Evolutionary conservation across 495 filamentous ascomycete species (phyloP).

Genomic region (Penicillium samsonianum): DNA sequence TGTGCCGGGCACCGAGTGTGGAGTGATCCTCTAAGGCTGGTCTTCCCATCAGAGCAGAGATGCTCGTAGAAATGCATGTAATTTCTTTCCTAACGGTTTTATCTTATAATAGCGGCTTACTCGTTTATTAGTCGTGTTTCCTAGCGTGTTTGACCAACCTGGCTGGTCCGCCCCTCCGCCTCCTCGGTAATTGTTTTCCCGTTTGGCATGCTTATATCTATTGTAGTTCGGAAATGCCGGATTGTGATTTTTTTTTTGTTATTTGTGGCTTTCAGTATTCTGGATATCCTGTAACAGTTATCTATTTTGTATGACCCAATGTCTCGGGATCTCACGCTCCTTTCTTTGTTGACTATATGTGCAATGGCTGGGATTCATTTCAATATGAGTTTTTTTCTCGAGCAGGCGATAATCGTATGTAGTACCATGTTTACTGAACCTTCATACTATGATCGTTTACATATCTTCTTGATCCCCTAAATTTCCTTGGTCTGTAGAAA

Average conservation of each 20-base stretch:
- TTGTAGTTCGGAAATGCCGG: not conserved
- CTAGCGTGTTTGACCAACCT: not conserved
- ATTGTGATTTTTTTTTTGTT: not conserved
- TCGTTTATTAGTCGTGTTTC: not conserved
- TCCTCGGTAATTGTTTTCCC: not conserved
- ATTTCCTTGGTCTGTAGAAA: not conserved
- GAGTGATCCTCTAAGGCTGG: not conserved
- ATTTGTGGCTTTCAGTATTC: not conserved
- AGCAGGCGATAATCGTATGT: not conserved
- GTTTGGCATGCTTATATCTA: not conserved
- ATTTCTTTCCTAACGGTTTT: not conserved
- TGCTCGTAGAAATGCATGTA: not conserved
- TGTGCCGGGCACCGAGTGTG: not conserved
- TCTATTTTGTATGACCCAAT: not conserved
- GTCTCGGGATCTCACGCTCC: not conserved
- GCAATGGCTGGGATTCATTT: not conserved
- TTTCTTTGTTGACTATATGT: not conserved
- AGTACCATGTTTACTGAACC: not conserved
- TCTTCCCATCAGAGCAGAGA: not conserved
- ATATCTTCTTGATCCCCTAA: too few species aligned
- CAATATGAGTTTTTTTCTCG: not conserved
- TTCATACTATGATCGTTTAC: not conserved
- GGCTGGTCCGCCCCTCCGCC: not conserved
- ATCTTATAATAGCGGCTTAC: not conserved
- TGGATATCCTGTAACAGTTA: not conserved